Evolutionary conservation across 78 protist genomes (phyloP).

Genomic region (Emiliania huxleyi): DNA sequence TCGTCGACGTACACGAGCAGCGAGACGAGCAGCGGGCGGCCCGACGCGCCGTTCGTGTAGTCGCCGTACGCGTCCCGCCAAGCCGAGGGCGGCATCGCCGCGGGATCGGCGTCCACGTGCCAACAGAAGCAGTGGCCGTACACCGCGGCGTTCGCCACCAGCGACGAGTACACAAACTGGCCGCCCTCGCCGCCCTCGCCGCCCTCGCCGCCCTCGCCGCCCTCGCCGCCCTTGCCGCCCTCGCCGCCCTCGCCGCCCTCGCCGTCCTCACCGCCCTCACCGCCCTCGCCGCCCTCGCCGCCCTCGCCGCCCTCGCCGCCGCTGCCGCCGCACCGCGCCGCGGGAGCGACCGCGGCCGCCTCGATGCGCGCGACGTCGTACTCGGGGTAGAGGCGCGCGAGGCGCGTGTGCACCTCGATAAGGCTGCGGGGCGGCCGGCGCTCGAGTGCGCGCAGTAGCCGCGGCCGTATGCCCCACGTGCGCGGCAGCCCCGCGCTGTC

Average conservation of each 20-base stretch:
- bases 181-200: too few species aligned
- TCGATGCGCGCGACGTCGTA: neutral
- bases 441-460: neutral
- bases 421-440: neutral
- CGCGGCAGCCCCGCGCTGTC: constrained; percentile 1
- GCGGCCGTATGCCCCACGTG: neutral
- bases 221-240: neutral
- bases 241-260: neutral
- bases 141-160: constrained; percentile 8
- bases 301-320: neutral
- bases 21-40: neutral
- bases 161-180: neutral
- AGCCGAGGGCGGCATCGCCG: neutral
- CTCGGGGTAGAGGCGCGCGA: neutral
- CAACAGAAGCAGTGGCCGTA: neutral
- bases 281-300: neutral
- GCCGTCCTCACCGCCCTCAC: too few species aligned
- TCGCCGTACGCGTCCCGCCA: neutral
- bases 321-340: neutral
- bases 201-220: neutral
- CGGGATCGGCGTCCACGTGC: constrained; percentile 16
- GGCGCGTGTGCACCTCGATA: neutral
- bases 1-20: neutral
- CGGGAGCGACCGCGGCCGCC: too few species aligned
- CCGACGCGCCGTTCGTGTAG: neutral